Conservation (phyloP, 1,139 yeast genomes). For the Sugiyamaella paludigena region DNA sequence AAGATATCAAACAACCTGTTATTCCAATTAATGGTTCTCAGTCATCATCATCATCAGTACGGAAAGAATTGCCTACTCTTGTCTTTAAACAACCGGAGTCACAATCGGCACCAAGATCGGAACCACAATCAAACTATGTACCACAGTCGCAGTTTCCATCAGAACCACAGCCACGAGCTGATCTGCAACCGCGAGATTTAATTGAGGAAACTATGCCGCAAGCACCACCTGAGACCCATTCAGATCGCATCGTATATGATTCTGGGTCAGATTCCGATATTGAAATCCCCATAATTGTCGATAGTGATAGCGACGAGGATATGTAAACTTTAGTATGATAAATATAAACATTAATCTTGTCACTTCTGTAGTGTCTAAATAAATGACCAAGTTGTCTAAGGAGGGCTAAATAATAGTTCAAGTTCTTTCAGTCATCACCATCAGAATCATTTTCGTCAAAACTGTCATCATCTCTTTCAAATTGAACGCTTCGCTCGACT, state of each 20-base stretch:
- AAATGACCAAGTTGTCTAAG: too few relatives aligned
- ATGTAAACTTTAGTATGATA: neutral
- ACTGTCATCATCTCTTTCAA: neutral
- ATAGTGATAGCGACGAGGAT: constrained; percentile 35
- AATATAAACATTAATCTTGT: neutral
- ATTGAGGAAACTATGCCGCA: too few relatives aligned
- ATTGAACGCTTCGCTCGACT: neutral
- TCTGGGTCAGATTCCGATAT: constrained; percentile 44
- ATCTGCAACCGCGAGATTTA: too few relatives aligned
- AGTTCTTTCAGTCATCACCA: too few relatives aligned
- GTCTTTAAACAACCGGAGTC: neutral
- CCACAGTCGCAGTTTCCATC: too few relatives aligned
- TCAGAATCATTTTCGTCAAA: too few relatives aligned
- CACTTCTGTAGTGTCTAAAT: neutral
- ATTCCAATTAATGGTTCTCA: neutral
- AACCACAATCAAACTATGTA: too few relatives aligned
- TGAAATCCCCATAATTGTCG: constrained; percentile 56
- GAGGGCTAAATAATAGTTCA: too few relatives aligned
- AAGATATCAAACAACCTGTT: neutral
- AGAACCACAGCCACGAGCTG: too few relatives aligned
- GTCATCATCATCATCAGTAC: neutral
- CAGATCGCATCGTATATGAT: constrained; percentile 17
- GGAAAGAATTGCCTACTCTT: constrained; percentile 7
- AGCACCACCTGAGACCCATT: neutral
- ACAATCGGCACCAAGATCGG: too few relatives aligned